A percentile compares a stretch with the other conserved stretches of the same genome.
Conservation (phyloP, 1,139 yeast genomes). For the Spathaspora sp. region DNA sequence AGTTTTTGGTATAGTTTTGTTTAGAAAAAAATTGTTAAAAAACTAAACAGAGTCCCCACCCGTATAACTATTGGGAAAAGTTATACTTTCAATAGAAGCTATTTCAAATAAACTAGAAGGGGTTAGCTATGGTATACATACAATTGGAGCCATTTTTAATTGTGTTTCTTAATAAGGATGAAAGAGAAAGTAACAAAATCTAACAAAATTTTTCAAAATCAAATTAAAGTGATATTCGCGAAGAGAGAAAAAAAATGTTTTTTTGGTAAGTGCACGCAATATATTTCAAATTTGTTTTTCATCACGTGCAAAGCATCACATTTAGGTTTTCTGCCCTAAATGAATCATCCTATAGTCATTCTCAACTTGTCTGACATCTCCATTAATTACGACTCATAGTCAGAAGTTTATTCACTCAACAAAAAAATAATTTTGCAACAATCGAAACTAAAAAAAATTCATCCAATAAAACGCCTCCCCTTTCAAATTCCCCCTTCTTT, state of each 20-base stretch:
- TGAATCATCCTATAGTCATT: constrained; percentile 5
- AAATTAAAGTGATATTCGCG: background rate
- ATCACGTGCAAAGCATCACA: background rate
- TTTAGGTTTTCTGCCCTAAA: constrained; percentile 4
- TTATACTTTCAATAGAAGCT: constrained; percentile 6
- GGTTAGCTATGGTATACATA: constrained; percentile 45
- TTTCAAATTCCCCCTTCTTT: background rate
- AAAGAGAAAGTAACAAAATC: background rate
- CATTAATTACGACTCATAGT: background rate
- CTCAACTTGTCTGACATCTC: background rate
- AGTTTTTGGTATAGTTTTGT: constrained; percentile 1
- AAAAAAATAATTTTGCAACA: constrained; percentile 1
- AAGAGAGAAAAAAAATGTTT: background rate
- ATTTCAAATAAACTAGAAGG: constrained; percentile 2
- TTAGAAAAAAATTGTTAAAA: constrained; percentile 4
- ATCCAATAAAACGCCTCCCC: background rate
- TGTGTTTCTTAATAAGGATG: constrained; percentile 3
- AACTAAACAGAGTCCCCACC: constrained; percentile 9
- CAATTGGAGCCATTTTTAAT: constrained; percentile 85
- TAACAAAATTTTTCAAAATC: constrained; percentile 2
- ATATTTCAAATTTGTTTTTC: background rate
- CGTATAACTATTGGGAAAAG: constrained; percentile 9
- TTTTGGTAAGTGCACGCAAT: background rate
- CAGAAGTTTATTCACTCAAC: background rate
- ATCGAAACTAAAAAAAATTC: background rate